Percentiles rank a stretch among this genome's conserved stretches.
Conservation (phyloP, 345 rosid species). For the Eucalyptus cloeziana region DNA sequence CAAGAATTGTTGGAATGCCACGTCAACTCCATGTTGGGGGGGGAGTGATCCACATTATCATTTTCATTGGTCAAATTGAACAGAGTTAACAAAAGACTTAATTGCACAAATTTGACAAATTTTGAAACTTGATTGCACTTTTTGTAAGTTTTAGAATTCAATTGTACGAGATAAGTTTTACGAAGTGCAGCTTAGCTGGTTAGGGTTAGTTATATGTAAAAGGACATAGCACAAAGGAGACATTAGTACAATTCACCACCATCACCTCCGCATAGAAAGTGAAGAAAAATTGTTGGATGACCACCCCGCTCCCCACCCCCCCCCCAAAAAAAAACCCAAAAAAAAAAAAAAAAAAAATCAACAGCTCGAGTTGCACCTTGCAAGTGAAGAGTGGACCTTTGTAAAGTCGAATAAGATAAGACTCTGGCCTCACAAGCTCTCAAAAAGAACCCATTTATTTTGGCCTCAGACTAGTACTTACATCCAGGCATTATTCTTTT, state of each 20-base stretch:
- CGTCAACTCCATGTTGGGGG: no score
- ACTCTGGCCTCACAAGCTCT: background rate
- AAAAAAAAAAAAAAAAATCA: background rate
- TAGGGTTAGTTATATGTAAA: background rate
- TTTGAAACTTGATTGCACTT: no score
- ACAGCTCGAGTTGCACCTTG: background rate
- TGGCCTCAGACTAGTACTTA: background rate
- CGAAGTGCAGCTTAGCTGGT: rapidly evolving
- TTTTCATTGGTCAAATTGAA: no score
- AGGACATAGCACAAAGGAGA: background rate
- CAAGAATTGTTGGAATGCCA: background rate
- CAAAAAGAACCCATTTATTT: background rate
- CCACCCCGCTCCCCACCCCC: no score
- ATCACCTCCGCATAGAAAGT: background rate
- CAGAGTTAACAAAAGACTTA: rapidly evolving
- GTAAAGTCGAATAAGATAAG: background rate
- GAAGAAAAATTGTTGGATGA: background rate
- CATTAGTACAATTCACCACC: background rate
- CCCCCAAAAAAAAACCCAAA: background rate
- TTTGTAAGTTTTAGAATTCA: rapidly evolving
- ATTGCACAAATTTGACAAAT: rapidly evolving
- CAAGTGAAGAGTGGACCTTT: background rate
- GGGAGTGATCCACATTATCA: no score
- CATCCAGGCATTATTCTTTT: background rate
- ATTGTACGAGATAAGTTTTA: rapidly evolving